Evolutionary conservation across 202 grass and related monocot genomes (phyloP).

Genomic region (Bolboschoenoplectus hybrid): DNA sequence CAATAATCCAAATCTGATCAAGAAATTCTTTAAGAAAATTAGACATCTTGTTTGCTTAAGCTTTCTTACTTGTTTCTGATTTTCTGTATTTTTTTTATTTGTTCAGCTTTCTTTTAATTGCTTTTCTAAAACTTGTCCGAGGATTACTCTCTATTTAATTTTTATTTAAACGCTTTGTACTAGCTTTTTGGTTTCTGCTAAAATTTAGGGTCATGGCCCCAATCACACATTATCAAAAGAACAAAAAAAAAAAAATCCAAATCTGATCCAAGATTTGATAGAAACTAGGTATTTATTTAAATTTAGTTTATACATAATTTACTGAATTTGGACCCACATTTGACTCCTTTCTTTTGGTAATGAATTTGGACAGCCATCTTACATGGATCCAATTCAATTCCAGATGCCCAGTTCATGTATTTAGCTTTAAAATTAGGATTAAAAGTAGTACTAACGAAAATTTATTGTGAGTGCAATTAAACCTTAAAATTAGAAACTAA

Average conservation of each 20-base stretch:
- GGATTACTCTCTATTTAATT: no score
- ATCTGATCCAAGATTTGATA: slow-evolving; percentile 10
- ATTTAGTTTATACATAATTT: not conserved
- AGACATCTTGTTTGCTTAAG: no score
- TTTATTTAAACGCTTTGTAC: no score
- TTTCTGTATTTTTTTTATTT: no score
- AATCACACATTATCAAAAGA: not conserved
- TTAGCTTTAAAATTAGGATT: not conserved
- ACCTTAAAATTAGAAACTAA: not conserved
- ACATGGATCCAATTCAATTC: slow-evolving; percentile 19
- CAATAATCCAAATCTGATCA: no score
- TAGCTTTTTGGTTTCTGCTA: no score
- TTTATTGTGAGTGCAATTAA: not conserved
- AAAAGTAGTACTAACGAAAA: not conserved
- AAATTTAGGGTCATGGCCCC: not conserved
- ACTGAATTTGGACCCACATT: slow-evolving; percentile 3
- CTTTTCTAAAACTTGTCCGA: no score
- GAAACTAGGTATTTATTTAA: not conserved
- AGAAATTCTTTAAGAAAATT: no score
- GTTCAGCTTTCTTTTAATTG: no score
- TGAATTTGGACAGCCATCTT: not conserved
- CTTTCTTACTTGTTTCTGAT: no score
- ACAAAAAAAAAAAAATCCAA: not conserved
- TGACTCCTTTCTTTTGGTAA: no score
- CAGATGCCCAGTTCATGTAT: not conserved